Conservation (phyloP, 129 eudicot species). For the Arctium minus region DNA sequence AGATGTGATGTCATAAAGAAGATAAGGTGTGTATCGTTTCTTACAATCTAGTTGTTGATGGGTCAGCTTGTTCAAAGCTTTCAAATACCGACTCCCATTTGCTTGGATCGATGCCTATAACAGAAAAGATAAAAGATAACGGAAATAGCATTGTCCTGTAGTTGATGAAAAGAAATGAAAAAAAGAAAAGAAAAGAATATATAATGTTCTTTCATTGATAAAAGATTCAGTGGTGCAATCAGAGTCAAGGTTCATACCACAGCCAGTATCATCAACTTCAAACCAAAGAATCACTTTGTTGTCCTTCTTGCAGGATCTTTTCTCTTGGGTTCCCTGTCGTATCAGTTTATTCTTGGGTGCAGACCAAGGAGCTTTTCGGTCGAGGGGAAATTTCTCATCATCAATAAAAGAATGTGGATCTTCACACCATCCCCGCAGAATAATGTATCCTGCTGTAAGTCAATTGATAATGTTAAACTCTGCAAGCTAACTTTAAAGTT, state of each 20-base stretch:
- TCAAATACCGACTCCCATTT: conserved; percentile 53
- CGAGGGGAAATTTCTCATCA: conserved; percentile 11
- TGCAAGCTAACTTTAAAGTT: not conserved
- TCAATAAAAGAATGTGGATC: conserved; percentile 22
- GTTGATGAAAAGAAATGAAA: not conserved
- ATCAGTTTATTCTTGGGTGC: conserved; percentile 30
- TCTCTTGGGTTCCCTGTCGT: conserved; percentile 34
- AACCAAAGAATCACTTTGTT: conserved; percentile 38
- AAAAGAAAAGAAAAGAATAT: not conserved
- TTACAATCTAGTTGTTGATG: conserved; percentile 93
- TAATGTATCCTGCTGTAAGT: conserved; percentile 54
- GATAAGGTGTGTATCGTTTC: conserved; percentile 2
- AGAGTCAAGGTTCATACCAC: conserved; percentile 41
- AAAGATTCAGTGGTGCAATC: not conserved
- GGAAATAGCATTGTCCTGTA: not conserved
- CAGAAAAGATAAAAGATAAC: not conserved
- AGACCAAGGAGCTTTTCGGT: conserved; percentile 15
- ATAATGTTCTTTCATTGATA: conserved; percentile 1
- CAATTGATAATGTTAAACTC: conserved; percentile 22
- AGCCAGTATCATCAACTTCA: conserved; percentile 46
- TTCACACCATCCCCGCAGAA: conserved; percentile 75
- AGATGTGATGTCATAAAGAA: not conserved
- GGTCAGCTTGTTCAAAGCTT: conserved; percentile 99
- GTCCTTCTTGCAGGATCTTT: conserved; percentile 37
- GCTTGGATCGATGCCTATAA: conserved; percentile 47